These are phyloP conservation scores for Cyphellophora europaea DNA, from an alignment of 2,329 filamentous ascomycete genomes.

Conservation along the genomic window DNA sequence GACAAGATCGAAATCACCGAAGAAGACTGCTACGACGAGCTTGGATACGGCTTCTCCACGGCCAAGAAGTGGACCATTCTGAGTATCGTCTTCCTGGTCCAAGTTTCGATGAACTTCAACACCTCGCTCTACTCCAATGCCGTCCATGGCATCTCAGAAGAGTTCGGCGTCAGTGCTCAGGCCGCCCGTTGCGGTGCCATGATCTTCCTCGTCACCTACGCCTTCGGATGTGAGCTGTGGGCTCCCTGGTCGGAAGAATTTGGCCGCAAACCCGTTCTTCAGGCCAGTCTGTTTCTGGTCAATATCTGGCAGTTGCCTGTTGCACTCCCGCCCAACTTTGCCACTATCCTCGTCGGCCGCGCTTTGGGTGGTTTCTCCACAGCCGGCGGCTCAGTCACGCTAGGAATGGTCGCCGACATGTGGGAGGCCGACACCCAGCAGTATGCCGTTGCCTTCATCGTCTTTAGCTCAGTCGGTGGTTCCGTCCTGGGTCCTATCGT, in stretches of 20 bases:
- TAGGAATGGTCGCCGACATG: slow-evolving; percentile 57
- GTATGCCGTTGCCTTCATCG: slow-evolving; percentile 66
- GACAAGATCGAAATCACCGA: slow-evolving; percentile 35
- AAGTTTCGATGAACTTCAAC: slow-evolving; percentile 73
- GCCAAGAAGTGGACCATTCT: slow-evolving; percentile 66
- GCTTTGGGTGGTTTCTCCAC: slow-evolving; percentile 61
- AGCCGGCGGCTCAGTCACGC: slow-evolving; percentile 62
- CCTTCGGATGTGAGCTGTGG: slow-evolving; percentile 82
- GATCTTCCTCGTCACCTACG: slow-evolving; percentile 70
- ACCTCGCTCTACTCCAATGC: slow-evolving; percentile 66
- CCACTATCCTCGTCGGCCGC: slow-evolving; percentile 59
- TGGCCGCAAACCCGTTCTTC: slow-evolving; percentile 66
- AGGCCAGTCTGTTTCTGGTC: slow-evolving; percentile 63
- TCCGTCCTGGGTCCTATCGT: slow-evolving; percentile 68
- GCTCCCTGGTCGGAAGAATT: slow-evolving; percentile 81
- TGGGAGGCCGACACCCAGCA: slow-evolving; percentile 64
- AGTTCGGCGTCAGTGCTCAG: slow-evolving; percentile 60
- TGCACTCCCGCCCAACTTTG: slow-evolving; percentile 64
- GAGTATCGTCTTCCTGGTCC: slow-evolving; percentile 63
- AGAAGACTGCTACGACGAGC: slow-evolving; percentile 55
- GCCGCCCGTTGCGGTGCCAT: slow-evolving; percentile 64
- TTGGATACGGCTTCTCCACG: slow-evolving; percentile 49
- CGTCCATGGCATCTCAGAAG: slow-evolving; percentile 52
- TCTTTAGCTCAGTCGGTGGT: slow-evolving; percentile 71
- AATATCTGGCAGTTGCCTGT: slow-evolving; percentile 70